Evolutionary conservation across 805 yeast species (phyloP), one percentile per base, ranked within the genome.

Genomic region (Saturnispora ahearnii): DNA sequence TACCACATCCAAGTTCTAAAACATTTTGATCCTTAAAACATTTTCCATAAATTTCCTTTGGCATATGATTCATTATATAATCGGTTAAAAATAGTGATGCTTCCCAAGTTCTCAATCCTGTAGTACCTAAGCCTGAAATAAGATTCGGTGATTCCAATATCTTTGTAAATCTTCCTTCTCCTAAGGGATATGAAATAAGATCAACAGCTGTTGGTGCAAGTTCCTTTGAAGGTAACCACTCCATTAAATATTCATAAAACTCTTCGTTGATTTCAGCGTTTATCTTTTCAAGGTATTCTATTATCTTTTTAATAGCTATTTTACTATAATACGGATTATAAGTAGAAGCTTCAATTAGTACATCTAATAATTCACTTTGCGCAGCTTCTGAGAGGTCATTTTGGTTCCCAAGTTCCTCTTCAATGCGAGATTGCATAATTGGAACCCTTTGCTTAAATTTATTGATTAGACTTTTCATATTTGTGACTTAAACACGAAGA

Each of bases 91-190:
- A 87, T 6, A 86, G 56, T 0, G 96, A 84, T 2, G 96, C 97
- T 60, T 88, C 96, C 98, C 97, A 90, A 0, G 97, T 91, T 38
- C 97, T 70, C 49, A 80, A 66, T 0, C 97, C 97, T 0, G 97
- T 91, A 1, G 95, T 83, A 5, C 95, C 95, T n/a, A 68, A 61
- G 1, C 87, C 87, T 34, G 86, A 76, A 12, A 85, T 77, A 47
- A 84, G 53, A 48, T 73, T 70, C 0, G 90, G 91, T 0, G 78
- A 72, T 58, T 85, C 93, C 51, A 65, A 66, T 3, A 84, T 75
- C 5, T 46, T 42, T 4, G 51, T 51, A 4, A 47, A 37, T 9
- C 30, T 37, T n/a, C 37, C 42, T 53, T 57, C 57, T 50, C 44
- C 45, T 13, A 73, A 52, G 10, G 61, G 57, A 50, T 73, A 74